These are phyloP conservation scores for Hippophae rhamnoides DNA, from an alignment of 306 rosid species.

Conservation along the genomic window DNA sequence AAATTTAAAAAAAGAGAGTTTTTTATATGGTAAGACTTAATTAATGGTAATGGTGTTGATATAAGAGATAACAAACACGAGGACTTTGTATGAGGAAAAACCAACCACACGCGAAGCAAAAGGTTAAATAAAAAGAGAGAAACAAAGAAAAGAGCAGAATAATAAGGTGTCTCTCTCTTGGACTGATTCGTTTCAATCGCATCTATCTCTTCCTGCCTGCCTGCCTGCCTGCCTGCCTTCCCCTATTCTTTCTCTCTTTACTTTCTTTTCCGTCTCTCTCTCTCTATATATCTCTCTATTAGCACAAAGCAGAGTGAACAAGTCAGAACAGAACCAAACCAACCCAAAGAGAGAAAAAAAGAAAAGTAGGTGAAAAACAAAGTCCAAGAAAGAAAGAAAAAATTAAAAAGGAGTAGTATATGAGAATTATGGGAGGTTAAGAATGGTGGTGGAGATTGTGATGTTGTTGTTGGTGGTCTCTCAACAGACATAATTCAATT, in stretches of 20 bases:
- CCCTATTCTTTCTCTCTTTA: conserved; percentile 12
- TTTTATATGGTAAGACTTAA: conserved; percentile 2
- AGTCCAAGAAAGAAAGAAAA: conserved; percentile 4
- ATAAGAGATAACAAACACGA: conserved; percentile 32
- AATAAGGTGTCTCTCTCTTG: conserved; percentile 60
- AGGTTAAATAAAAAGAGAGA: conserved; percentile 15
- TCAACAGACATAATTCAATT: conserved; percentile 19
- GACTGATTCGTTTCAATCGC: conserved; percentile 76
- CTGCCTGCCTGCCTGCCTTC: conserved; percentile 19
- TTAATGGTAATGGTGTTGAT: conserved; percentile 8
- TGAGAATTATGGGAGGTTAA: conserved; percentile 8
- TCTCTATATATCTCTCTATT: conserved; percentile 12
- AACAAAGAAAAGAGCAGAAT: conserved; percentile 24
- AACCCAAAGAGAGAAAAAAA: conserved; percentile 1
- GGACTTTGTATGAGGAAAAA: conserved; percentile 34
- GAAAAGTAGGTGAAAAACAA: conserved; percentile 34
- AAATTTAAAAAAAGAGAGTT: not conserved
- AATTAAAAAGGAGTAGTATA: conserved; percentile 1
- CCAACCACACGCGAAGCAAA: conserved; percentile 46
- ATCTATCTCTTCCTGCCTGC: conserved; percentile 38
- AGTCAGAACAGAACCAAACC: not conserved
- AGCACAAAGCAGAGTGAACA: conserved; percentile 10
- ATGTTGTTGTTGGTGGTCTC: conserved; percentile 17
- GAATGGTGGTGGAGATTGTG: conserved; percentile 20
- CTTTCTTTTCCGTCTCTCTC: conserved; percentile 9